Evolutionary conservation across 140 eudicot species (phyloP), one percentile per base, ranked within the genome.

Genomic region (Stevia rebaudiana): DNA sequence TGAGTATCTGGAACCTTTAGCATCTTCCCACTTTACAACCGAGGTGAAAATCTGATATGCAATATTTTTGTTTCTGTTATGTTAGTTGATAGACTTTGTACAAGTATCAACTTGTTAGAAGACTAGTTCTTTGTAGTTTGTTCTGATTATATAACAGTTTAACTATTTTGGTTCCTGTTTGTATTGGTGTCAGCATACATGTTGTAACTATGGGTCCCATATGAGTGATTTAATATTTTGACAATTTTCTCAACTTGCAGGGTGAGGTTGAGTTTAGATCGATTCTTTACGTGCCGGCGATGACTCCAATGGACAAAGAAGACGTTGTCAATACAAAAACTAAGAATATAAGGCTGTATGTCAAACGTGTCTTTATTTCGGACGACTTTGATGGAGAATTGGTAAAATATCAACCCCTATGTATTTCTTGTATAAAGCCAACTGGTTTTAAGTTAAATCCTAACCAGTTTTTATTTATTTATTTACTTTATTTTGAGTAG

Each of bases 201-300:
- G 30, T 6, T 46, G 16, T 11, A 17, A 6, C 11, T 65, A 17
- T 48, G 13, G 8, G 41, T 31, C 46, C 41, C 44, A 37, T 19
- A 21, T 47, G 11, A 16, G 25, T 18, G 12, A 8, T 48, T 0
- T 52, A 30, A 11, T 30, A 30, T 69, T 41, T 43, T 53, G 59
- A 60, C 54, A 71, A 6, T 1, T 30, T 54, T 37, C 11, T 41
- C n/a, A 23, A 44, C 25, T 41, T 61, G 65, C 57, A 90, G 94
- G 95, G 98, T 43, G 98, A 90, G 73, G 98, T 90, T 48, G 95
- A 90, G 77, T 90, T 90, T 60, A 79, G 95, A 64, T 90, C 98
- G 24, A 71, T 90, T 50, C 82, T 90, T 5, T 90, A 84, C 39
- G 98, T 90, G 52, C 98, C 98, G 30, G 77, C 88, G 10, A 30